These are phyloP conservation scores for Potentilla sterilis DNA, from an alignment of 306 rosid species.

Conservation along the genomic window DNA sequence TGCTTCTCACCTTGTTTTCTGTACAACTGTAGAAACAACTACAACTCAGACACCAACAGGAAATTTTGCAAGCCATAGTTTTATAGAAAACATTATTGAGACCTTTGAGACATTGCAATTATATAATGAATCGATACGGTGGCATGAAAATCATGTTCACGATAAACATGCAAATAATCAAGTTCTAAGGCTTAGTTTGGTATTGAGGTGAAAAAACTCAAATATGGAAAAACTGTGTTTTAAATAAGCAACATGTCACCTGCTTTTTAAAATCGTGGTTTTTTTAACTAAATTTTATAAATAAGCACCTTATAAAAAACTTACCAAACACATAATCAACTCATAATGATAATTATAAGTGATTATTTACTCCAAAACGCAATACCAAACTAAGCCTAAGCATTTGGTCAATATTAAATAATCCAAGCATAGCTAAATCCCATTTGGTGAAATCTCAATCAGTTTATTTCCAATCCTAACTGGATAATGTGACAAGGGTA, in stretches of 20 bases:
- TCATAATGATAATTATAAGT: no score
- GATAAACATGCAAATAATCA: background rate
- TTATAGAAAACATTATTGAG: background rate
- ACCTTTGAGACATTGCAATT: background rate
- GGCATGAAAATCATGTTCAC: background rate
- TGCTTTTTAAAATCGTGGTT: no score
- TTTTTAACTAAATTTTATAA: no score
- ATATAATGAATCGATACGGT: slow-evolving; percentile 3
- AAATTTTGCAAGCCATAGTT: background rate
- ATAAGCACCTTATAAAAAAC: no score
- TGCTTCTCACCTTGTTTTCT: slow-evolving; percentile 56
- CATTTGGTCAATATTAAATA: background rate
- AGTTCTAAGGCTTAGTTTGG: no score
- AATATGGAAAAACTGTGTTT: no score
- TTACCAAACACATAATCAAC: no score
- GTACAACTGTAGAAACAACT: slow-evolving; percentile 53
- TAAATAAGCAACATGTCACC: no score
- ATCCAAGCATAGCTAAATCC: no score
- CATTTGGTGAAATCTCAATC: background rate
- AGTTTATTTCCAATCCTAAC: background rate
- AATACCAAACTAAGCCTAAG: no score
- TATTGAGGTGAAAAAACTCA: no score
- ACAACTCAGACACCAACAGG: slow-evolving; percentile 9
- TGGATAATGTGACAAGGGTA: background rate
- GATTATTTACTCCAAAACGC: no score